phyloP scores from a whole-genome alignment of 805 yeast species.

The Sugiyamaella floridensis region DNA sequence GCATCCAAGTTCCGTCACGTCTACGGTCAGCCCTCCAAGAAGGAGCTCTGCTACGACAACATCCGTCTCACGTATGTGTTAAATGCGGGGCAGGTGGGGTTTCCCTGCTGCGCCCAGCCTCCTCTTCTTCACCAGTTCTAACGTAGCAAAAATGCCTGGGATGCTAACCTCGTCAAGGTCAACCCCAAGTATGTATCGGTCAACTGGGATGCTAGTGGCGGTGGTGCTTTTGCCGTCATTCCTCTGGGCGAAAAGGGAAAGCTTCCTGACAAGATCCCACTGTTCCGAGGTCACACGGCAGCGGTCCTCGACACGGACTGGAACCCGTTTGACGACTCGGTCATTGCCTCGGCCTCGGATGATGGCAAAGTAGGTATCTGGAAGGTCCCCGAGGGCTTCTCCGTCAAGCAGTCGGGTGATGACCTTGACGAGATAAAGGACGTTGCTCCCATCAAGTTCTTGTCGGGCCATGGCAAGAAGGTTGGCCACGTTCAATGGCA shows the following conservation, averaged over 20 bases:
- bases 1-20: conserved; percentile 97
- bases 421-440: conserved; percentile 49
- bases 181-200: conserved; percentile 82
- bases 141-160: conserved; percentile 86
- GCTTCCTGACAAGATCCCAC: conserved; percentile 85
- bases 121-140: not conserved
- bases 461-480: conserved; percentile 85
- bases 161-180: conserved; percentile 78
- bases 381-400: conserved; percentile 78
- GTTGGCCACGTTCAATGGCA: conserved; percentile 89
- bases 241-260: conserved; percentile 85
- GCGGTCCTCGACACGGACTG: conserved; percentile 93
- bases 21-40: conserved; percentile 77
- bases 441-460: conserved; percentile 59
- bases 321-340: conserved; percentile 78
- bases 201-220: conserved; percentile 93
- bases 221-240: conserved; percentile 94
- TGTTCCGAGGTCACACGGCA: conserved; percentile 93
- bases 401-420: conserved; percentile 32
- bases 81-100: not conserved
- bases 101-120: too few species aligned
- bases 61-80: conserved; percentile 32
- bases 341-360: conserved; percentile 73
- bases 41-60: conserved; percentile 67
- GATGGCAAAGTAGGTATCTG: conserved; percentile 80